These are phyloP conservation scores for Irpex sp. DNA, from an alignment of 1,284 basidiomycete genomes.

Conservation along the genomic window DNA sequence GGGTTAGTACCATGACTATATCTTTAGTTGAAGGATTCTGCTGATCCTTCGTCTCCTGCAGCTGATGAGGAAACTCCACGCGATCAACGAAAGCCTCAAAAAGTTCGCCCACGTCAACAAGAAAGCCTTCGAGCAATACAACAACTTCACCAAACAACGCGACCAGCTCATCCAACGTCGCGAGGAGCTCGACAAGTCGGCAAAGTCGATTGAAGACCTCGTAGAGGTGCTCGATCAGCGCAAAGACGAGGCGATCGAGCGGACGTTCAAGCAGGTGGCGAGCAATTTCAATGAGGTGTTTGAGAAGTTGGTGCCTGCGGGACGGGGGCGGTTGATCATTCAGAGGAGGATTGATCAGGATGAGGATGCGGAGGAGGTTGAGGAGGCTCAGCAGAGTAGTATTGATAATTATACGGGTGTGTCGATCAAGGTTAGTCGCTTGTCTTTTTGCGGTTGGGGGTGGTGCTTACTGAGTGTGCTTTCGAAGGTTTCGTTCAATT, in stretches of 20 bases:
- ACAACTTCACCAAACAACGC: conserved; percentile 95
- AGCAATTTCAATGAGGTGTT: conserved; percentile 98
- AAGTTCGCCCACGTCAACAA: conserved; percentile 99
- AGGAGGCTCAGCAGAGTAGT: conserved; percentile 67
- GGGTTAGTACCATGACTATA: conserved; percentile 45
- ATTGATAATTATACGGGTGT: conserved; percentile 97
- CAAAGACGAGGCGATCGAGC: conserved; percentile 97
- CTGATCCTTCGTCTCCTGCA: conserved; percentile 28
- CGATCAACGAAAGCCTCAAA: conserved; percentile 88
- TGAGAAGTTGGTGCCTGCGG: conserved; percentile 94
- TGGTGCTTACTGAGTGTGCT: conserved; percentile 1
- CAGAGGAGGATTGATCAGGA: conserved; percentile 86
- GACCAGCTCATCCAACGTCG: conserved; percentile 86
- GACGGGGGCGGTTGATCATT: conserved; percentile 88
- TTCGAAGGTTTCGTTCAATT: conserved; percentile 92
- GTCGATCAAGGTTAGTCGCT: conserved; percentile 72
- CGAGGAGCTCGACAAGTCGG: conserved; percentile 88
- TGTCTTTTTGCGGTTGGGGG: conserved; percentile 13
- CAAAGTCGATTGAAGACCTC: conserved; percentile 89
- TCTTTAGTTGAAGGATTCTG: neutral
- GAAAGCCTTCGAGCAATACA: conserved; percentile 98
- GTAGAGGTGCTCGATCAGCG: conserved; percentile 93
- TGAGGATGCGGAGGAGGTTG: conserved; percentile 60
- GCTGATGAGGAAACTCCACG: conserved; percentile 89
- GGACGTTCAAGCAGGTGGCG: conserved; percentile 97